phyloP scores from a whole-genome alignment of 2,329 filamentous ascomycete species.

The Alternaria brassicae region DNA sequence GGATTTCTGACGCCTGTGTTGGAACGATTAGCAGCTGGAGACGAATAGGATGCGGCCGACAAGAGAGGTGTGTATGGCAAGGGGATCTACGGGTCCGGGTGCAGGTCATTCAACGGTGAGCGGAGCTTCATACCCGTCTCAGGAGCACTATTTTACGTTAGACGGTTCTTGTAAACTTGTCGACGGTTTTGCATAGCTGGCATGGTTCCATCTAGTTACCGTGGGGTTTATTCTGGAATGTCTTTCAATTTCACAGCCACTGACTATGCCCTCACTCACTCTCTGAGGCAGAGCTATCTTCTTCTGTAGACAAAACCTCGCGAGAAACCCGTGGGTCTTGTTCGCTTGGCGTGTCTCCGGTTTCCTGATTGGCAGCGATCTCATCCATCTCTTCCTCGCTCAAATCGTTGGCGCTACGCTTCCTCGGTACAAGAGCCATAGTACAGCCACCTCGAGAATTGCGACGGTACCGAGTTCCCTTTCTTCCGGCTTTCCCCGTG shows the following conservation, averaged over 20 bases:
- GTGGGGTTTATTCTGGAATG: no score
- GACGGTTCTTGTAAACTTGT: no score
- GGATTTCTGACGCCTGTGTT: slow-evolving; percentile 12
- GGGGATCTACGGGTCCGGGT: background rate
- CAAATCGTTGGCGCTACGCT: background rate
- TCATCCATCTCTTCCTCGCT: background rate
- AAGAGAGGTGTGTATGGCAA: background rate
- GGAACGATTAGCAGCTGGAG: slow-evolving; percentile 9
- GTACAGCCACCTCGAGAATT: background rate
- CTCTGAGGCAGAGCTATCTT: slow-evolving; percentile 21
- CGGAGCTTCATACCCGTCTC: background rate
- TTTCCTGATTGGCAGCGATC: background rate
- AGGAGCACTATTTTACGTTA: no score
- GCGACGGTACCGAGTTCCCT: background rate
- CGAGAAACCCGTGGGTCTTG: background rate
- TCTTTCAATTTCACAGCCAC: background rate
- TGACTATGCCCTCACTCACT: slow-evolving; percentile 12
- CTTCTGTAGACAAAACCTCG: background rate
- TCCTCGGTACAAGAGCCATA: background rate
- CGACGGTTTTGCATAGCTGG: no score
- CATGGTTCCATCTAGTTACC: no score
- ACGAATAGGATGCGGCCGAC: slow-evolving; percentile 1
- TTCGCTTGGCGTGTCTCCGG: background rate
- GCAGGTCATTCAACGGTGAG: slow-evolving; percentile 1
- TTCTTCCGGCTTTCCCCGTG: background rate